Evolutionary conservation across 352 stramenopile genomes (phyloP), one percentile per base, ranked within the genome.

Genomic region (Pythium chondricola): DNA sequence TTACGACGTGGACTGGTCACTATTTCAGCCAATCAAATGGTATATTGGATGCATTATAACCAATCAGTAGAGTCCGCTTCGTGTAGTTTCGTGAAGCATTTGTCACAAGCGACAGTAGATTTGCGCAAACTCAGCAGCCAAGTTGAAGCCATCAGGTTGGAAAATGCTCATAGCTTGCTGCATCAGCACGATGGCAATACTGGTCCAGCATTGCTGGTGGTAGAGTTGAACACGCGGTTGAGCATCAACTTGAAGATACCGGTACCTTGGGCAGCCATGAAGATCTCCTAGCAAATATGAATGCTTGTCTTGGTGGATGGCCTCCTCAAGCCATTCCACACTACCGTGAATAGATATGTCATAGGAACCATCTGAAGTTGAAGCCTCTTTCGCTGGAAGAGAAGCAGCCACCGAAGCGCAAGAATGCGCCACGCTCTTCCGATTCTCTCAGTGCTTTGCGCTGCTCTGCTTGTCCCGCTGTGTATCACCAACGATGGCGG

Each of bases 51-150:
- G 4, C 20, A 20, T 38, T 61, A 17, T n/a, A 17, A 16, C 52
- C 44, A 61, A 61, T 61, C 17, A 52, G n/a, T n/a, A n/a, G n/a
- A 26, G 9, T 7, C 2, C 6, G 2, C 1, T 2, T n/a, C n/a
- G n/a, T n/a, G n/a, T n/a, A n/a, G n/a, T n/a, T n/a, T n/a, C n/a
- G n/a, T n/a, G n/a, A n/a, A n/a, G n/a, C n/a, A n/a, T n/a, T n/a
- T 63, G 43, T 53, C 45, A 58, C 9, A 48, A 47, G 47, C 9
- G 41, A 3, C 33, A 24, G 3, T 22, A 24, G 11, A 7, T 43
- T 57, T 63, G 55, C 53, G 53, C 54, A 63, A 63, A 56, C 46
- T n/a, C n/a, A n/a, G 33, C 22, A 22, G 9, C 14, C 48, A 63
- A 38, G 48, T 63, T 63, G 55, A 63, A 63, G 55, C 41, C 38